Evolutionary conservation across 768 basidiomycete species (phyloP).

Genomic region (Filobasidium wieringae): DNA sequence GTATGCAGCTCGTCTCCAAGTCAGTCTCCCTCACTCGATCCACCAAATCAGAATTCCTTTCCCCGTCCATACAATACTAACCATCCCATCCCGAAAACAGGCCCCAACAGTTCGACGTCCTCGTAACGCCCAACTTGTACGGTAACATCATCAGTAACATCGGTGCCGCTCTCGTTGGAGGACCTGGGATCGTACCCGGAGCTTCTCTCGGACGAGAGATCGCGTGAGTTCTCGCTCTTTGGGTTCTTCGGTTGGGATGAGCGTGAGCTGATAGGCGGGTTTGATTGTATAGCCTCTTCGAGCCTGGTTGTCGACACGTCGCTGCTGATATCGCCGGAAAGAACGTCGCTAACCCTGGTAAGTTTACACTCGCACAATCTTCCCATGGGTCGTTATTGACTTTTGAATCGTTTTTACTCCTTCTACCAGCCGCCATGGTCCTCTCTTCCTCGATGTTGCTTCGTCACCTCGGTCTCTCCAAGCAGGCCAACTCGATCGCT

Average conservation of each 20-base stretch:
- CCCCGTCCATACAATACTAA: too few relatives aligned
- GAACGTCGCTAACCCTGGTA: slow-evolving; percentile 42
- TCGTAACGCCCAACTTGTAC: slow-evolving; percentile 77
- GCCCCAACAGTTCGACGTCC: slow-evolving; percentile 93
- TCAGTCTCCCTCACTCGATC: too few relatives aligned
- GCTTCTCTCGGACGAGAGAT: slow-evolving; percentile 68
- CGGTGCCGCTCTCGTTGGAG: slow-evolving; percentile 94
- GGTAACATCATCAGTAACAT: slow-evolving; percentile 98
- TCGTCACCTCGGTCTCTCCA: slow-evolving; percentile 54
- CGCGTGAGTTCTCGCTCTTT: background rate
- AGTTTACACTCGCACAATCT: background rate
- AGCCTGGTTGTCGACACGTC: slow-evolving; percentile 94
- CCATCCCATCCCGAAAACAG: too few relatives aligned
- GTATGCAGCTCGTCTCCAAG: slow-evolving; percentile 95
- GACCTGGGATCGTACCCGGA: slow-evolving; percentile 93
- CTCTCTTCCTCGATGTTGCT: slow-evolving; percentile 42
- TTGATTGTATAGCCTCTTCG: slow-evolving; percentile 79
- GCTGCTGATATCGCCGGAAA: slow-evolving; percentile 49
- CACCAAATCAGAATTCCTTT: too few relatives aligned
- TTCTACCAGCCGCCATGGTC: slow-evolving; percentile 36
- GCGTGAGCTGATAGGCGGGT: background rate
- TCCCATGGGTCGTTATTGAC: background rate
- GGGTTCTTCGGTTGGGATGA: background rate
- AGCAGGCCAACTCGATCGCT: slow-evolving; percentile 86
- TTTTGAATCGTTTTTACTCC: background rate